These are phyloP conservation scores for Zalerion maritima DNA, from an alignment of 495 filamentous ascomycete species.

Conservation along the genomic window DNA sequence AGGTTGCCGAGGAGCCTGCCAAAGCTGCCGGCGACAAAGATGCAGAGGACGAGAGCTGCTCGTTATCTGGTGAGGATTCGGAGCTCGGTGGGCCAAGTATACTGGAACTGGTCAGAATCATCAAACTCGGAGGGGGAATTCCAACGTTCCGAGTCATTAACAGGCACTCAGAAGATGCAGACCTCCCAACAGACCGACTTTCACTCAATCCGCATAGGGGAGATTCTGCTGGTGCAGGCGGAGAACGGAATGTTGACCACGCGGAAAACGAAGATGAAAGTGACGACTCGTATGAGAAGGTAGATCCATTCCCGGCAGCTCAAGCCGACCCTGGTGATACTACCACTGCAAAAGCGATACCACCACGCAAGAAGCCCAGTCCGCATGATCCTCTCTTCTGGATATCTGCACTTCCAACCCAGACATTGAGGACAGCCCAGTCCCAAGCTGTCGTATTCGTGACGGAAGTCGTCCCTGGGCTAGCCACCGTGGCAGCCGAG, in stretches of 20 bases:
- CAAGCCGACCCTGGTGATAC: slow-evolving; percentile 3
- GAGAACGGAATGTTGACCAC: slow-evolving; percentile 3
- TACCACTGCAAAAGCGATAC: neutral
- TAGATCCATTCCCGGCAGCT: too few relatives aligned
- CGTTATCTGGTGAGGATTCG: too few relatives aligned
- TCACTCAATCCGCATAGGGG: too few relatives aligned
- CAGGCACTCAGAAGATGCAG: too few relatives aligned
- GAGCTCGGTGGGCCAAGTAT: neutral
- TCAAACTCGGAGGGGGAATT: neutral
- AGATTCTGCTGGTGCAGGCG: too few relatives aligned
- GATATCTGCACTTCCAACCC: slow-evolving; percentile 55
- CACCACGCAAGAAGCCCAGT: slow-evolving; percentile 3
- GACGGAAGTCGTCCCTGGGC: slow-evolving; percentile 27
- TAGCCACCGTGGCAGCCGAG: slow-evolving; percentile 27
- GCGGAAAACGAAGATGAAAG: slow-evolving; percentile 1
- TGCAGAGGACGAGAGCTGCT: slow-evolving; percentile 1
- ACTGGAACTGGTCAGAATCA: neutral
- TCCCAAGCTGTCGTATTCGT: slow-evolving; percentile 25
- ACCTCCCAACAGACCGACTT: too few relatives aligned
- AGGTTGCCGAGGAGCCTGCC: slow-evolving; percentile 1
- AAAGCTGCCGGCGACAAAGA: slow-evolving; percentile 1
- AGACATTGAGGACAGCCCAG: slow-evolving; percentile 46
- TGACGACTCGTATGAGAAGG: slow-evolving; percentile 3
- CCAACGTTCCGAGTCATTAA: too few relatives aligned
- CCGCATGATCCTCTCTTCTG: slow-evolving; percentile 45